Evolutionary conservation across 495 filamentous ascomycete genomes (phyloP), one percentile per base, ranked within the genome.

Genomic region (Aspergillus indologenus): DNA sequence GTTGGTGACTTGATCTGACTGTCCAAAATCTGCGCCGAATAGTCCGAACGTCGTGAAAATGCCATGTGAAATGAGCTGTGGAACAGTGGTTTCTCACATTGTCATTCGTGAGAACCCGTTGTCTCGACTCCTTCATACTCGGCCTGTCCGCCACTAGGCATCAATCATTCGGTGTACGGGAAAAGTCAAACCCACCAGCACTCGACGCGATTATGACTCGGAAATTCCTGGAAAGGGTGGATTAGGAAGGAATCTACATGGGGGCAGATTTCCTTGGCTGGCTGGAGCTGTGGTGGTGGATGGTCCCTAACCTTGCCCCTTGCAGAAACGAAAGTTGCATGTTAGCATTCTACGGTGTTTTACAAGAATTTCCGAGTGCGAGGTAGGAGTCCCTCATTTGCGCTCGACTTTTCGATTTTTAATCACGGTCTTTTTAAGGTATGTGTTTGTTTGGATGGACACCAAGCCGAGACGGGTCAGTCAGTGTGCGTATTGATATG

Each of bases 51-150:
- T 3, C 26, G 26, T 29, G 12, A 7, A 14, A 7, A 40, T 40
- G 12, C 12, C 26, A 29, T 29, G 26, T 29, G 26, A 40, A 40
- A 40, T 7, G 34, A 8, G 2, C 2, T 40, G 12, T 40, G 34
- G 34, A 7, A 24, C 14, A 50, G 22, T 47, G 19, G 19, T 31
- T 29, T 31, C 23, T 18, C 15, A 51, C 48, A 21, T 20, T 47
- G 9, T 9, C 45, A 47, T 29, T 34, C 34, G 34, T 40, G 34
- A 5, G 22, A 29, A 50, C 22, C 18, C 23, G 5, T n/a, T 51
- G 48, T 51, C 48, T 51, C 29, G 23, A 31, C 48, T 29, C 48
- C 48, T 51, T 51, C 48, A 51, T 51, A 51, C 23, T 31, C 17
- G 23, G 17, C 23, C 5, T 31, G 9, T 9, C 4, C 5, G 48